Evolutionary conservation across 2,329 filamentous ascomycete genomes (phyloP).

Genomic region (Aspergillus melleus): DNA sequence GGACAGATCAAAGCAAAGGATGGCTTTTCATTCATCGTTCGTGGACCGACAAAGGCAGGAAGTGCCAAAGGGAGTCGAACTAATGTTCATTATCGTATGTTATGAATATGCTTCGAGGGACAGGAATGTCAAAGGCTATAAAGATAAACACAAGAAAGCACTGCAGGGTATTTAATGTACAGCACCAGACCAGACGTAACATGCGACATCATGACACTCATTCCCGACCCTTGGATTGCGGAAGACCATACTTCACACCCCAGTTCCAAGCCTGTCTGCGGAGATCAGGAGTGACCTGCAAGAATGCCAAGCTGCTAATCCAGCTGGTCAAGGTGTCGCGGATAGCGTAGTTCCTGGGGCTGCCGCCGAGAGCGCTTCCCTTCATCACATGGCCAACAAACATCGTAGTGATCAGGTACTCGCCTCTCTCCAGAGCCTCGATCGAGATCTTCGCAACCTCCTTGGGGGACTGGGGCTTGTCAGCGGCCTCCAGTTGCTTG

Average conservation of each 20-base stretch:
- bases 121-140: constrained; percentile 8
- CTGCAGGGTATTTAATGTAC: constrained; percentile 32
- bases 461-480: constrained; percentile 75
- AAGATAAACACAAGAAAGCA: constrained; percentile 17
- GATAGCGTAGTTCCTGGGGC: constrained; percentile 54
- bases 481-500: constrained; percentile 74
- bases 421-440: constrained; percentile 72
- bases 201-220: constrained; percentile 5
- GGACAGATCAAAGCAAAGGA: not conserved
- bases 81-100: constrained; percentile 6
- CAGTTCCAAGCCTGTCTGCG: constrained; percentile 58
- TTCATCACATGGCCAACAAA: constrained; percentile 72
- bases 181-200: constrained; percentile 18
- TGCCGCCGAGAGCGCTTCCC: constrained; percentile 54
- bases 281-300: constrained; percentile 59
- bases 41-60: not conserved
- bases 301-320: constrained; percentile 54
- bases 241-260: constrained; percentile 56
- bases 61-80: not conserved
- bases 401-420: constrained; percentile 76
- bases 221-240: constrained; percentile 13
- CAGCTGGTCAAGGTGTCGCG: constrained; percentile 57
- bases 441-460: constrained; percentile 72
- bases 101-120: constrained; percentile 6
- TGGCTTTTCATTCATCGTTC: not conserved